Evolutionary conservation across 148 eudicot genomes (phyloP), one percentile per base, ranked within the genome.

Genomic region (Cornus controversa): DNA sequence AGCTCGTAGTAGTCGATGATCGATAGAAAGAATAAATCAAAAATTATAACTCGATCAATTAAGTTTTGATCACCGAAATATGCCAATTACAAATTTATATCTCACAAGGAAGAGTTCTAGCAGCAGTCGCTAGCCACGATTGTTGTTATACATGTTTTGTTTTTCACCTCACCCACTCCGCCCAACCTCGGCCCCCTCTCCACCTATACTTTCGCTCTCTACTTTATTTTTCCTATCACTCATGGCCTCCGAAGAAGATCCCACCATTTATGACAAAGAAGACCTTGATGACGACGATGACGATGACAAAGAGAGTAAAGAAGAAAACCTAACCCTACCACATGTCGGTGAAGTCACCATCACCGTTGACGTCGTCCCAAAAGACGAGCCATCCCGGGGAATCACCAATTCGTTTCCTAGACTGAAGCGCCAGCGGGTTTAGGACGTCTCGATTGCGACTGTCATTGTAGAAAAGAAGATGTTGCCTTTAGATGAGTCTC

Each of bases 201-300:
- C 74, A 6, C 18, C 18, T 18, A 8, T n/a, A n/a, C 28, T 25
- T 20, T 20, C 20, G 4, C n/a, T n/a, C n/a, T n/a, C n/a, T n/a
- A n/a, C 40, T 8, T 70, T 50, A 57, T 7, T 70, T 42, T 72
- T 42, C 58, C 68, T 6, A 60, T 42, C 74, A 6, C 67, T 37
- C 14, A 78, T 75, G 80, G 80, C 86, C 29, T 82, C 82, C 53
- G 83, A 81, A 37, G 86, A 83, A 20, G 78, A 81, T 14, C 82
- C 74, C 78, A 72, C 23, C 72, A 71, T 70, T 69, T 85, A 70
- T 85, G 79, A 65, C 75, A 84, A 81, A 66, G 89, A 89, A 78
- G 90, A 87, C 50, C 77, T 76, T n/a, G n/a, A n/a, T n/a, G n/a
- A n/a, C 76, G 89, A 87, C 65, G 89, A 87, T 5, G 90, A 91